Evolutionary conservation across 345 rosid species (phyloP), one percentile per base, ranked within the genome.

Genomic region (Reutealis trisperma): DNA sequence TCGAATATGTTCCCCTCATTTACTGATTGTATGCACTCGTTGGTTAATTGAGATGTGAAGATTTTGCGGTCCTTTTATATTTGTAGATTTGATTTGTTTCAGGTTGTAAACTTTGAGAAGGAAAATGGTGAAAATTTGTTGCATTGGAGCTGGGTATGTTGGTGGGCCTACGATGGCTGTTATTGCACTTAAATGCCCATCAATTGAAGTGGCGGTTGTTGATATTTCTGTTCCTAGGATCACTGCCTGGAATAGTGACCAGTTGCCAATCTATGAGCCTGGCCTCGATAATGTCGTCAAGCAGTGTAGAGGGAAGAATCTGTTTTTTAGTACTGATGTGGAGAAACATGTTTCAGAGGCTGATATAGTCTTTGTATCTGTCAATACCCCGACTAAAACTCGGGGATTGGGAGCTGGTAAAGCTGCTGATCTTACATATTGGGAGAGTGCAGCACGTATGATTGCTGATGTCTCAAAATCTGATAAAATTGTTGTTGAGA

Each of bases 151-250:
- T 65, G 98, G 98, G 12, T 94, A 94, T 80, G 98, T 94, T 1
- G 98, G 98, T 18, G 98, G 98, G 63, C 98, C 98, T 2, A 92
- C 98, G 60, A 94, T 94, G 98, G 98, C 98, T 0, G 93, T 94
- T 63, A 94, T 94, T 79, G 98, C 98, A 27, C 90, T 91, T 0
- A 94, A 94, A 84, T 94, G 98, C 81, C 96, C 98, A 12, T 79
- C 88, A 13, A 86, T 94, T 81, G 94, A 93, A 83, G 97, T 93
- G 74, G 98, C 83, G 18, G 98, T 93, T 69, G 98, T 93, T 63
- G 98, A 93, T 75, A 93, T 93, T 83, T 90, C 97, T 63, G 90
- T 86, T 8, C 70, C 97, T 13, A 83, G 98, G 70, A 92, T 94
- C 79, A 78, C 68, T 30, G 97, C 95, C 25, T 94, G 98, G 98